phyloP scores from a whole-genome alignment of 352 stramenopile species.

The Phytophthora boehmeriae region DNA sequence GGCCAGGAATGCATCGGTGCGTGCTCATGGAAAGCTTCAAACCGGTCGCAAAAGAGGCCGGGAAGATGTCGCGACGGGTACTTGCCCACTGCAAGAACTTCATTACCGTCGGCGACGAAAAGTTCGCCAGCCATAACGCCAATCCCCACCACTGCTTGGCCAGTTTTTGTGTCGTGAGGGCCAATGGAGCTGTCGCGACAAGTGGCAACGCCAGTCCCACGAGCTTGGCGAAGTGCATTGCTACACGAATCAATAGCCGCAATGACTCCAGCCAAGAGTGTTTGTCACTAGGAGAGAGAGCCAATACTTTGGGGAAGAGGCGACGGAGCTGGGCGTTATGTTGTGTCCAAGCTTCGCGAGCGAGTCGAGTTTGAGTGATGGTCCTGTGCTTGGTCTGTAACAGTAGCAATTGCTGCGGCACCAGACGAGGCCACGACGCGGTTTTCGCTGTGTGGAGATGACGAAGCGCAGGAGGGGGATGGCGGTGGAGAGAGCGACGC shows the following conservation, averaged over 20 bases:
- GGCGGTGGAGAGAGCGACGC: not conserved
- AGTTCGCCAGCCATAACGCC: slow-evolving; percentile 62
- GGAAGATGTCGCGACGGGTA: slow-evolving; percentile 95
- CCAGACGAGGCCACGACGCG: slow-evolving; percentile 18
- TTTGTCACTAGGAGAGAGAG: slow-evolving; percentile 21
- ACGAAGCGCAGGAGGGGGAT: too few relatives aligned
- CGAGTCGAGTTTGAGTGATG: slow-evolving; percentile 7
- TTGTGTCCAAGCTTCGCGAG: slow-evolving; percentile 26
- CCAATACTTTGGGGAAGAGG: slow-evolving; percentile 32
- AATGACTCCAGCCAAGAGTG: slow-evolving; percentile 39
- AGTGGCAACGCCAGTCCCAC: slow-evolving; percentile 58
- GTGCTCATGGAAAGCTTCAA: slow-evolving; percentile 91
- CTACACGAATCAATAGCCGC: slow-evolving; percentile 51
- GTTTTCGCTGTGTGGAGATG: not conserved
- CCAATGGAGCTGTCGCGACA: slow-evolving; percentile 48
- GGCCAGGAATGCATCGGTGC: slow-evolving; percentile 87
- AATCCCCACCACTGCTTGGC: slow-evolving; percentile 70
- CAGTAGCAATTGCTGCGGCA: slow-evolving; percentile 29
- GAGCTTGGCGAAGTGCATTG: slow-evolving; percentile 67
- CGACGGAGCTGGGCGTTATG: slow-evolving; percentile 23
- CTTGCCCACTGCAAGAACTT: slow-evolving; percentile 97
- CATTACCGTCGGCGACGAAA: slow-evolving; percentile 90
- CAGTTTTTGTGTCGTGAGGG: slow-evolving; percentile 24
- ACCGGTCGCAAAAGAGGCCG: slow-evolving; percentile 90
- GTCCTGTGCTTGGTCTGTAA: slow-evolving; percentile 10